These are phyloP conservation scores for Aspergillus funiculosus DNA, from an alignment of 495 filamentous ascomycete genomes.

Conservation along the genomic window DNA sequence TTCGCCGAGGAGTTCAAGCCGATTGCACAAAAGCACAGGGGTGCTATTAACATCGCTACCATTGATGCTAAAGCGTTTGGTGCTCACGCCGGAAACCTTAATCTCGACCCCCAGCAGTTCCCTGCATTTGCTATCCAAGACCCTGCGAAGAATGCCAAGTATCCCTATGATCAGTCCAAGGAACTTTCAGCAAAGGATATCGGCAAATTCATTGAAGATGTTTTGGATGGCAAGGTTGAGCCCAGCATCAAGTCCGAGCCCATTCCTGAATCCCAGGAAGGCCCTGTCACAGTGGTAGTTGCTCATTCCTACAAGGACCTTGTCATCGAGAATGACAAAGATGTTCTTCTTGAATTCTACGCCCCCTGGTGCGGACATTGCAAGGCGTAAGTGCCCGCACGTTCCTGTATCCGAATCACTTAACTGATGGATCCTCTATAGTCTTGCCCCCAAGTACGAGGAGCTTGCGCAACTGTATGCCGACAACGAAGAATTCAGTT, in stretches of 20 bases:
- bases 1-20: conserved; percentile 58
- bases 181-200: conserved; percentile 71
- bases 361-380: conserved; percentile 99
- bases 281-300: conserved; percentile 80
- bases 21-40: conserved; percentile 57
- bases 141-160: conserved; percentile 93
- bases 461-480: conserved; percentile 80
- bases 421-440: conserved; percentile 23
- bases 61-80: conserved; percentile 95
- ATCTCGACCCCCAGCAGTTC: conserved; percentile 92
- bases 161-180: conserved; percentile 82
- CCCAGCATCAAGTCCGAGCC: conserved; percentile 98
- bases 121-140: conserved; percentile 98
- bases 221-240: conserved; percentile 80
- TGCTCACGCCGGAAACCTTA: conserved; percentile 92
- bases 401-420: neutral
- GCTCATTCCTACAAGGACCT: conserved; percentile 91
- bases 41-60: conserved; percentile 91
- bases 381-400: conserved; percentile 60
- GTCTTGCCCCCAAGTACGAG: conserved; percentile 65
- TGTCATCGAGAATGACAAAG: conserved; percentile 90
- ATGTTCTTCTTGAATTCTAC: conserved; percentile 98
- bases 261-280: conserved; percentile 91
- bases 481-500: conserved; percentile 59
- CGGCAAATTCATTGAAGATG: conserved; percentile 80